Conservation (phyloP, 2,329 filamentous ascomycete genomes). For the Thielaviopsis musarum region DNA sequence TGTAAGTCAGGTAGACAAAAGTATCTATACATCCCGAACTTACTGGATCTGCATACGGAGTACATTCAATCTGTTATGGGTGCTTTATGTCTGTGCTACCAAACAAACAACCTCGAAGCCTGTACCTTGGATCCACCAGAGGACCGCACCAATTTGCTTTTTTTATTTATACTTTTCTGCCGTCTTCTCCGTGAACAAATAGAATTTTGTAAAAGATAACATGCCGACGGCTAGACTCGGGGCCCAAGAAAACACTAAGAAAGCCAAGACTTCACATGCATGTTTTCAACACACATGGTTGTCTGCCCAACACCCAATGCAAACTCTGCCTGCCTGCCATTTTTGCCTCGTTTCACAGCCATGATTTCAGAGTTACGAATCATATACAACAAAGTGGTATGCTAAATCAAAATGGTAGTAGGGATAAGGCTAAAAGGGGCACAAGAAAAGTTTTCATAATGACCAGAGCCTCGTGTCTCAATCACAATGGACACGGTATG, state of each 20-base stretch:
- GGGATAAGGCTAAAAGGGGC: no score
- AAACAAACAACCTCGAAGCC: background rate
- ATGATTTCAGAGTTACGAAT: background rate
- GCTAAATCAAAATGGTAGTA: no score
- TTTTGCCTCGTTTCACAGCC: no score
- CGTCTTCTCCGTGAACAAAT: background rate
- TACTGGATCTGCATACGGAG: background rate
- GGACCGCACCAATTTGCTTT: background rate
- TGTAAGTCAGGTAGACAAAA: background rate
- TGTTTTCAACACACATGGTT: background rate
- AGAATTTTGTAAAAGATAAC: background rate
- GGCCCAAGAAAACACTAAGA: background rate
- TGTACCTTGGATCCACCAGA: no score
- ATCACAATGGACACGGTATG: no score
- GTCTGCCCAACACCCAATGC: background rate
- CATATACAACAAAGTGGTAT: no score
- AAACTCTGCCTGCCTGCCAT: background rate
- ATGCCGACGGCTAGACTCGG: background rate
- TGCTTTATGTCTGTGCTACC: background rate
- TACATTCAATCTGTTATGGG: background rate
- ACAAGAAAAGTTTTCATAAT: no score
- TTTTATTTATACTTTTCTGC: background rate
- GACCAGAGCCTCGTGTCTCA: no score
- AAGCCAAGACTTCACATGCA: constrained; percentile 9
- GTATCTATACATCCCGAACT: background rate